A percentile compares a stretch with the other conserved stretches of the same genome.
These are phyloP conservation scores for Eucalyptus tenuipes DNA, from an alignment of 345 rosid genomes.

Conservation along the genomic window DNA sequence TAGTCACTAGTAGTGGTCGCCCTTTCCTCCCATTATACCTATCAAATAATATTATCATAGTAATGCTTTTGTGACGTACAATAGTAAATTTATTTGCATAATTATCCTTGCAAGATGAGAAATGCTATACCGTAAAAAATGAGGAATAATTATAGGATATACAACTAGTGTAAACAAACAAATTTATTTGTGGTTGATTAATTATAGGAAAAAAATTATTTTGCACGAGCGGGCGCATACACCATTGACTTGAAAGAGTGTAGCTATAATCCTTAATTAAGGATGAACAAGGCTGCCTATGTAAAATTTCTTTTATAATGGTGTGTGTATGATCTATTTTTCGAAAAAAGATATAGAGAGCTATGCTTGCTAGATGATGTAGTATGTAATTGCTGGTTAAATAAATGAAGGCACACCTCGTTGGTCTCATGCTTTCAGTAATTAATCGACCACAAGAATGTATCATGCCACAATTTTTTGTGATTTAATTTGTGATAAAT, in stretches of 20 bases:
- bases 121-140: background rate
- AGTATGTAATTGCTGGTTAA: background rate
- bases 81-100: too few relatives aligned
- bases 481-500: background rate
- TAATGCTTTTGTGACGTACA: background rate
- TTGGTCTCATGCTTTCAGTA: background rate
- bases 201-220: background rate
- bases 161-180: background rate
- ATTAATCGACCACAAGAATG: background rate
- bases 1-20: rapidly evolving
- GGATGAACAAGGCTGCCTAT: background rate
- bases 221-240: background rate
- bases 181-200: too few relatives aligned
- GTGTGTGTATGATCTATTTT: background rate
- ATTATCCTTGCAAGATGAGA: background rate
- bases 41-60: background rate
- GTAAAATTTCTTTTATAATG: background rate
- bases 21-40: background rate
- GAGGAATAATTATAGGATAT: background rate
- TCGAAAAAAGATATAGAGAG: background rate
- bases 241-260: background rate
- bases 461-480: background rate
- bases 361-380: background rate
- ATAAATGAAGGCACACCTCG: background rate
- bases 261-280: background rate